These are phyloP conservation scores for Pichia norvegensis DNA, from an alignment of 1,139 yeast genomes.

Conservation along the genomic window DNA sequence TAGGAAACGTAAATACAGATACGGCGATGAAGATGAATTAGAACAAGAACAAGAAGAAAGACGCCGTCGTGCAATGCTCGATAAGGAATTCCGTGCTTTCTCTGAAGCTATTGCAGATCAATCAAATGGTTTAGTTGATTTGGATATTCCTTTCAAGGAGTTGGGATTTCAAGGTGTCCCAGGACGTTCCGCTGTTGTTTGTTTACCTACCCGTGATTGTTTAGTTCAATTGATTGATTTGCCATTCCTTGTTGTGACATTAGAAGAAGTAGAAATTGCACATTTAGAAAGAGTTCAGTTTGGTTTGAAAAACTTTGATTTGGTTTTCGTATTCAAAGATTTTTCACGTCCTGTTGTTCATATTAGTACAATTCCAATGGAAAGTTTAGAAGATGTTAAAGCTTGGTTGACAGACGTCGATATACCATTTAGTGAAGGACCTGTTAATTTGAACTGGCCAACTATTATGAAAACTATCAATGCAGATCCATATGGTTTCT, in stretches of 20 bases:
- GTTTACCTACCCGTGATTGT: conserved; percentile 98
- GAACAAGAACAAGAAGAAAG: conserved; percentile 99
- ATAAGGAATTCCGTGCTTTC: conserved; percentile 84
- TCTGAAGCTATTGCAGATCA: conserved; percentile 89
- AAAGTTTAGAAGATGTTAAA: conserved; percentile 82
- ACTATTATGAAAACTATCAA: conserved; percentile 90
- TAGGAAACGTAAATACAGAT: conserved; percentile 76
- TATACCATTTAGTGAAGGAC: conserved; percentile 90
- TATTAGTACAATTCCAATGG: conserved; percentile 92
- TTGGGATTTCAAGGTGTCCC: conserved; percentile 98
- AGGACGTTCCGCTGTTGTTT: conserved; percentile 83
- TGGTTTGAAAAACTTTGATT: conserved; percentile 91
- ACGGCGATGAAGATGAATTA: conserved; percentile 97
- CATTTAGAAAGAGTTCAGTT: conserved; percentile 96
- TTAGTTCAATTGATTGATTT: conserved; percentile 90
- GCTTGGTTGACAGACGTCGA: conserved; percentile 96
- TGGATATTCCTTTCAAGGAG: conserved; percentile 93
- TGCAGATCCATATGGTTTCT: conserved; percentile 91
- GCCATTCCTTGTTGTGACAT: conserved; percentile 85
- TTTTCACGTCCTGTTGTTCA: conserved; percentile 82
- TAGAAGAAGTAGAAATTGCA: conserved; percentile 89
- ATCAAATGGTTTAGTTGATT: conserved; percentile 69
- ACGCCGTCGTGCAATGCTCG: conserved; percentile 80
- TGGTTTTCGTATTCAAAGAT: conserved; percentile 92
- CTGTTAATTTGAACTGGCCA: conserved; percentile 92